Evolutionary conservation across 225 moss, liverwort and hornwort genomes (phyloP).

Genomic region (Anthoceros angustus): DNA sequence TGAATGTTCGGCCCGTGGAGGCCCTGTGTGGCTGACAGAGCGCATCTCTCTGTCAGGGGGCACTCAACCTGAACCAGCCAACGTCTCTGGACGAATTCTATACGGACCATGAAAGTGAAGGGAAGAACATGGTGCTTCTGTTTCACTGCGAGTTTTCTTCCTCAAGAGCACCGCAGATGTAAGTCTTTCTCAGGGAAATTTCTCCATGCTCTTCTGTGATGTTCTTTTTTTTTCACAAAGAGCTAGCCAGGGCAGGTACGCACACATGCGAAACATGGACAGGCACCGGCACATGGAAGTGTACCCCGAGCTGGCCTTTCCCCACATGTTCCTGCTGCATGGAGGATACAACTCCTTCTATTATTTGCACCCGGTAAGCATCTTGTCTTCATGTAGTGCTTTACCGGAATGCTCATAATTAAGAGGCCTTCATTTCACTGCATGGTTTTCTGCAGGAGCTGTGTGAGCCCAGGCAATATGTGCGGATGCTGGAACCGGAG

Average conservation of each 20-base stretch:
- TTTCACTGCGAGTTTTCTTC: constrained; percentile 52
- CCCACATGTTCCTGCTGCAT: constrained; percentile 42
- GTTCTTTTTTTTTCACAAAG: too few relatives aligned
- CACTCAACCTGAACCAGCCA: constrained; percentile 31
- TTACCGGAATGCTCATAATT: not conserved
- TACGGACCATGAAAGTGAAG: constrained; percentile 12
- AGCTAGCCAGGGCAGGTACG: constrained; percentile 17
- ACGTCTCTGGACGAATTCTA: constrained; percentile 35
- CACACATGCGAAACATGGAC: constrained; percentile 42
- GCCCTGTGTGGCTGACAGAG: not conserved
- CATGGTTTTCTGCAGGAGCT: constrained; percentile 18
- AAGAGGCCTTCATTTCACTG: not conserved
- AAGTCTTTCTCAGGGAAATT: not conserved
- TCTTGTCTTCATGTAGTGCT: not conserved
- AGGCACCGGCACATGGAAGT: constrained; percentile 36
- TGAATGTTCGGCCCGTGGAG: not conserved
- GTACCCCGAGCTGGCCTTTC: constrained; percentile 40
- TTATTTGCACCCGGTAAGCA: constrained; percentile 27
- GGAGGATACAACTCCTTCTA: constrained; percentile 48
- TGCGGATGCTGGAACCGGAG: constrained; percentile 32
- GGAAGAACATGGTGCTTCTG: constrained; percentile 25
- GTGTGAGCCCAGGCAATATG: constrained; percentile 30
- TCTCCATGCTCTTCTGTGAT: not conserved
- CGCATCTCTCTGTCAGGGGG: constrained; percentile 17
- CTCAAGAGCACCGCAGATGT: constrained; percentile 42